These are phyloP conservation scores for Sclerotinia trifoliorum DNA, from an alignment of 2,329 filamentous ascomycete species.

Conservation along the genomic window DNA sequence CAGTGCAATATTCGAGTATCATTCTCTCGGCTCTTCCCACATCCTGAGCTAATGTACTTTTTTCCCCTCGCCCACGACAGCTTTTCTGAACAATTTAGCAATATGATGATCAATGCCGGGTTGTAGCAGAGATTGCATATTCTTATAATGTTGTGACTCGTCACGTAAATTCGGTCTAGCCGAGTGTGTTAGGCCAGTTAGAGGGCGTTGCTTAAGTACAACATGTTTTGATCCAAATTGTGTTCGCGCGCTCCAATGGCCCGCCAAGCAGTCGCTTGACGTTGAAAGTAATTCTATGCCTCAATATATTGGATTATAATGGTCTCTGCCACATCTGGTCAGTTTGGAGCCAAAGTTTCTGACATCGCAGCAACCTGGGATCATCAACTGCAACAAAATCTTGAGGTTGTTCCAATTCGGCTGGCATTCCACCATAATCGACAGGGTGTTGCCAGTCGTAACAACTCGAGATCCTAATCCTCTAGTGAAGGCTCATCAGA, in stretches of 20 bases:
- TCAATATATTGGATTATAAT: background rate
- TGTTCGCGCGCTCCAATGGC: background rate
- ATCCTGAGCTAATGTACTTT: background rate
- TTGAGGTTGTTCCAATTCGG: background rate
- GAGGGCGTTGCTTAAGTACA: background rate
- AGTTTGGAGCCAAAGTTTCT: background rate
- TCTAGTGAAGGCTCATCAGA: background rate
- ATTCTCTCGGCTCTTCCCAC: background rate
- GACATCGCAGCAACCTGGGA: background rate
- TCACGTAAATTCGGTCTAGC: background rate
- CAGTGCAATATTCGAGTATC: background rate
- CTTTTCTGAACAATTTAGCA: background rate
- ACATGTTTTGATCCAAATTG: slow-evolving; percentile 1
- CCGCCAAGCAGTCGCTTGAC: background rate
- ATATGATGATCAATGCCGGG: background rate
- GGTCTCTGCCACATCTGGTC: background rate
- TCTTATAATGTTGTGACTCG: background rate
- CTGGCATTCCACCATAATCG: background rate
- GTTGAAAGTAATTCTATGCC: background rate
- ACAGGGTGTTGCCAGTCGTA: background rate
- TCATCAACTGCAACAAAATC: background rate
- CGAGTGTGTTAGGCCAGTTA: background rate
- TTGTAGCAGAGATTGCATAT: background rate
- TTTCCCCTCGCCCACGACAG: background rate
- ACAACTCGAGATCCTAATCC: slow-evolving; percentile 1